These are phyloP conservation scores for Trametes cingulata DNA, from an alignment of 768 basidiomycete species.

Conservation along the genomic window DNA sequence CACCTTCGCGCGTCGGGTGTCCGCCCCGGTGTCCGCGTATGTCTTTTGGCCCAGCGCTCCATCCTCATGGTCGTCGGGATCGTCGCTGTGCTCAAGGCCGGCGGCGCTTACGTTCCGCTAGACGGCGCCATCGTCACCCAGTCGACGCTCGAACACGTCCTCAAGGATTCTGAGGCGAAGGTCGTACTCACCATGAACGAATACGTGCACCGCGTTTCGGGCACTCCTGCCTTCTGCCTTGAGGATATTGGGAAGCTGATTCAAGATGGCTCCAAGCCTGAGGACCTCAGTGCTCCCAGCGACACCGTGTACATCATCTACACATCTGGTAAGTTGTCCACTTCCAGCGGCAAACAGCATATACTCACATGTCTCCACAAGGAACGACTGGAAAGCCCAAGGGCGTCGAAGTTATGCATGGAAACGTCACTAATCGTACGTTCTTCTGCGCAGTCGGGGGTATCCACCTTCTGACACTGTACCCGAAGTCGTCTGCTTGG, in stretches of 20 bases:
- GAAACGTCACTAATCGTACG: constrained; percentile 60
- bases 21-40: constrained; percentile 50
- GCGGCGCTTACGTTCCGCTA: constrained; percentile 59
- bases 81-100: constrained; percentile 56
- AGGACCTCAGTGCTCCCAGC: constrained; percentile 36
- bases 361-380: constrained; percentile 22
- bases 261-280: constrained; percentile 31
- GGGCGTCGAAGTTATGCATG: constrained; percentile 60
- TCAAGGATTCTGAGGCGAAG: constrained; percentile 45
- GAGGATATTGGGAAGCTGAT: constrained; percentile 22
- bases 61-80: constrained; percentile 55
- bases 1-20: constrained; percentile 47
- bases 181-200: constrained; percentile 44
- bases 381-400: constrained; percentile 61
- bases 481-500: constrained; percentile 40
- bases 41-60: constrained; percentile 55
- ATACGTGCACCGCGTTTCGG: constrained; percentile 25
- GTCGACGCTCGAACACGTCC: constrained; percentile 51
- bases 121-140: constrained; percentile 62
- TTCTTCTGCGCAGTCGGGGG: not conserved
- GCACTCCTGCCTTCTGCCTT: constrained; percentile 24
- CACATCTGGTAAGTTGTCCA: constrained; percentile 51
- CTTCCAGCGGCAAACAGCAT: not conserved
- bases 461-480: not conserved
- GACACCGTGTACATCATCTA: constrained; percentile 62